Percentiles rank a stretch among this genome's conserved stretches.
phyloP scores from a whole-genome alignment of 768 basidiomycete species.

The Postia placenta region DNA sequence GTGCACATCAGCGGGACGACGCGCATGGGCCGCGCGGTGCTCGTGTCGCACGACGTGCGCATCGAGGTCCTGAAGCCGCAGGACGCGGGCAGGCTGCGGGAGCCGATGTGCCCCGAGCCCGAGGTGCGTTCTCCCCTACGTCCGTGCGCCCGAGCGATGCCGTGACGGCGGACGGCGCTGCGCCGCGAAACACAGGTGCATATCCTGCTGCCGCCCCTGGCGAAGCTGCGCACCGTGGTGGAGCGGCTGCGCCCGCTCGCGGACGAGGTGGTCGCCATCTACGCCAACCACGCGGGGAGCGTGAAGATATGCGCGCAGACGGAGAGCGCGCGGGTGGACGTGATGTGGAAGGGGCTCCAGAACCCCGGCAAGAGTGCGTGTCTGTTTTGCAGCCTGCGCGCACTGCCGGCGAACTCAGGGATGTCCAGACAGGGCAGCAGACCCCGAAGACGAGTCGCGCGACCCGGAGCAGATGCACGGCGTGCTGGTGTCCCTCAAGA shows the following conservation, averaged over 20 bases:
- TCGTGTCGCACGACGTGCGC: slow-evolving; percentile 73
- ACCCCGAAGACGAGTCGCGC: slow-evolving; percentile 23
- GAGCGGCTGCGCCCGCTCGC: slow-evolving; percentile 71
- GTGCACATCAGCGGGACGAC: slow-evolving; percentile 70
- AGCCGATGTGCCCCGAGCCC: slow-evolving; percentile 83
- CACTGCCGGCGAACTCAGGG: background rate
- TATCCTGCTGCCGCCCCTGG: slow-evolving; percentile 68
- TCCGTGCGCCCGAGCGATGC: background rate
- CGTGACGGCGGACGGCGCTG: background rate
- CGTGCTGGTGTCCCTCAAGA: slow-evolving; percentile 64
- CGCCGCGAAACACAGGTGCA: slow-evolving; percentile 49
- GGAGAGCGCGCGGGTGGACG: slow-evolving; percentile 72
- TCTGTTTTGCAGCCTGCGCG: background rate
- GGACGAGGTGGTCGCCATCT: slow-evolving; percentile 53
- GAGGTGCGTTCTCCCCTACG: slow-evolving; percentile 46
- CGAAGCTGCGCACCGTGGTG: slow-evolving; percentile 71
- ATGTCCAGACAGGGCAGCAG: too few relatives aligned
- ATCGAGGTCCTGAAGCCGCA: slow-evolving; percentile 75
- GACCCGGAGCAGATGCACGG: slow-evolving; percentile 57
- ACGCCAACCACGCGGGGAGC: slow-evolving; percentile 59
- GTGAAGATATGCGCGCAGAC: slow-evolving; percentile 53
- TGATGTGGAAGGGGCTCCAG: slow-evolving; percentile 69
- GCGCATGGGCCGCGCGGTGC: slow-evolving; percentile 55
- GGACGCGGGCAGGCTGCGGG: slow-evolving; percentile 66
- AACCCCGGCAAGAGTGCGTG: slow-evolving; percentile 50